Evolutionary conservation across 768 basidiomycete genomes (phyloP), one percentile per base, ranked within the genome.

Genomic region (Tulasnella sp.): DNA sequence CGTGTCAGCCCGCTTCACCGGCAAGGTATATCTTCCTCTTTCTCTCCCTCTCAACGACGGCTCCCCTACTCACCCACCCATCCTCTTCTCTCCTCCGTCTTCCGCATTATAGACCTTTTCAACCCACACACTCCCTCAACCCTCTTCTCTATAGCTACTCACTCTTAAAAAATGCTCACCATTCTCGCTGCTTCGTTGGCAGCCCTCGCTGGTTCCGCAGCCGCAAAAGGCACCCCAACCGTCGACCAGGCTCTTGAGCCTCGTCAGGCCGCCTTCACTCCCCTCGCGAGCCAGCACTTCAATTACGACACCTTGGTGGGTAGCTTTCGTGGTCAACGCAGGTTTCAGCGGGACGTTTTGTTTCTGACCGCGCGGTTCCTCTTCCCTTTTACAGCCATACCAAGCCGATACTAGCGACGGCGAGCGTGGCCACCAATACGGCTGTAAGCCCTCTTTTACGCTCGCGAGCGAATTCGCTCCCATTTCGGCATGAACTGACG

Each of bases 361-460:
- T 25, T 72, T 36, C 42, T 40, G 49, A 39, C 72, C 12, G 36
- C 8, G 19, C 14, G 8, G 19, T 72, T 17, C 11, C 37, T 76
- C 19, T 22, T 9, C n/a, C 40, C 2, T 8, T 4, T 29, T 42
- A 12, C 58, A 81, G 81, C 82, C 82, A 8, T 81, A 82, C 78
- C 76, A 81, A 76, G 82, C 79, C 38, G 82, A 83, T 77, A 78
- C 80, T 3, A 82, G 82, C 77, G 71, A 81, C 14, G 83, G 83
- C 54, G 80, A 81, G 34, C 89, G 91, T 74, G 91, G 90, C 12
- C 79, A 83, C 17, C 91, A 92, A 80, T 79, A 80, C 25, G 91
- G 91, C 19, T 91, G 73, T 74, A 58, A 52, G 73, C 39, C 42
- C 15, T 72, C 37, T 39, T 39, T 39, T 36, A 15, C 11, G n/a